phyloP scores from a whole-genome alignment of 164 flowering plant species.

The Euptelea pleiosperma region DNA sequence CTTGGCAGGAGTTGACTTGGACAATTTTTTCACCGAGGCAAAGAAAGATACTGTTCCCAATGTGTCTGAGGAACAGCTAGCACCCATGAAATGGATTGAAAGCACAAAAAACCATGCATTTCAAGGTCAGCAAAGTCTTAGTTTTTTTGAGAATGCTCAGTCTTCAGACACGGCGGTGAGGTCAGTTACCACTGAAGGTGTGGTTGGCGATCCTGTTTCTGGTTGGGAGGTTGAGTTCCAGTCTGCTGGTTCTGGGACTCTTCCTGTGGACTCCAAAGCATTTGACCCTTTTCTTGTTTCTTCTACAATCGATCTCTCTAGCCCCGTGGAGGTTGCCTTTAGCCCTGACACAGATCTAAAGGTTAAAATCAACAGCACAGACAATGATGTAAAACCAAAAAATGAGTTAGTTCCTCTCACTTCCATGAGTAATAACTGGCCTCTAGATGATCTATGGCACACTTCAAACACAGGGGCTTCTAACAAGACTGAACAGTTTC shows the following conservation, averaged over 20 bases:
- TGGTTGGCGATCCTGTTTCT: constrained; percentile 32
- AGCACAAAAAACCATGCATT: constrained; percentile 11
- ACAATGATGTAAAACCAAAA: constrained; percentile 15
- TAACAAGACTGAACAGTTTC: constrained; percentile 14
- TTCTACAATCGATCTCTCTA: constrained; percentile 21
- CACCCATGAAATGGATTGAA: constrained; percentile 3
- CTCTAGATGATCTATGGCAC: constrained; percentile 32
- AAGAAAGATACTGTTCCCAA: constrained; percentile 15
- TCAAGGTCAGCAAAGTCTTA: constrained; percentile 30
- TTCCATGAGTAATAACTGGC: constrained; percentile 27
- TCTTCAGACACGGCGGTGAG: constrained; percentile 24
- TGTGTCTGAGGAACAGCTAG: constrained; percentile 22
- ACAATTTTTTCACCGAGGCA: constrained; percentile 37
- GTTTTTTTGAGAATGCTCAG: constrained; percentile 36
- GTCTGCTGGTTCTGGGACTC: constrained; percentile 36
- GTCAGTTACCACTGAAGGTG: constrained; percentile 19
- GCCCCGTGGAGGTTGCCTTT: constrained; percentile 29
- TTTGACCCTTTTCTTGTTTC: constrained; percentile 31
- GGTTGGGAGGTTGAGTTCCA: constrained; percentile 68
- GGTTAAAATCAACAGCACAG: not conserved
- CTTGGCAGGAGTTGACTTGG: constrained; percentile 50
- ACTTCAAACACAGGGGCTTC: constrained; percentile 10
- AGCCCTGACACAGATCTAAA: constrained; percentile 19
- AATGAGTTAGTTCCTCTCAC: constrained; percentile 15
- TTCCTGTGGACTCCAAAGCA: constrained; percentile 21